Evolutionary conservation across 2,329 filamentous ascomycete species (phyloP), one percentile per base, ranked within the genome.

Genomic region (Aspergillus unguis): DNA sequence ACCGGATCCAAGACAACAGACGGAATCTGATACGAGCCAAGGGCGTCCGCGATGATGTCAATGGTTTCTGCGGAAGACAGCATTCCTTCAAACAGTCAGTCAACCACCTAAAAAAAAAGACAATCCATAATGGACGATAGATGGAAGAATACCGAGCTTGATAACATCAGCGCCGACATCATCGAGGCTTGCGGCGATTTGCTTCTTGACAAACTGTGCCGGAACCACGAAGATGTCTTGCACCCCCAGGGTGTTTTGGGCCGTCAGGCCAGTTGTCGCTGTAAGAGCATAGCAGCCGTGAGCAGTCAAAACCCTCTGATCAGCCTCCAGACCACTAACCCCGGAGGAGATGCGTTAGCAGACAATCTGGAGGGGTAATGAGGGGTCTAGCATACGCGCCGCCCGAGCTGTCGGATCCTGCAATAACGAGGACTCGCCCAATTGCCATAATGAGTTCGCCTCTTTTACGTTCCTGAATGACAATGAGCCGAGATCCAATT

Each of bases 201-300:
- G 90, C 76, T 89, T 88, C 59, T 79, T 79, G 26, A 96, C 84
- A 70, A 97, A 96, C 4, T 80, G 78, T 0, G 88, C 77, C 0
- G 92, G 92, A 6, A 88, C 83, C 51, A 87, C 76, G 65, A 96
- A 90, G 47, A 97, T 90, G 58, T 81, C 90, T 56, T 84, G 79
- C 10, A 97, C 91, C 4, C 90, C 90, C 48, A 82, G 79, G 0
- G 94, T 99, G 72, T 97, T 96, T 68, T 97, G 94, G 11, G 90
- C 92, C n/a, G 94, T 99, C 66, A 99, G 77, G 23, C 92, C 92
- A 10, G 92, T 95, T 7, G 92, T 96, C 25, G 92, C 90, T 46
- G 92, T 96, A 85, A 96, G 95, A 54, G 90, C 91, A 78, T 97
- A 97, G 75, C 89, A 94, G 54, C 87, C 86, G 81, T 97, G 91